Base-by-base conservation (phyloP, 83 land plant species). In the Picea mariana region DNA sequence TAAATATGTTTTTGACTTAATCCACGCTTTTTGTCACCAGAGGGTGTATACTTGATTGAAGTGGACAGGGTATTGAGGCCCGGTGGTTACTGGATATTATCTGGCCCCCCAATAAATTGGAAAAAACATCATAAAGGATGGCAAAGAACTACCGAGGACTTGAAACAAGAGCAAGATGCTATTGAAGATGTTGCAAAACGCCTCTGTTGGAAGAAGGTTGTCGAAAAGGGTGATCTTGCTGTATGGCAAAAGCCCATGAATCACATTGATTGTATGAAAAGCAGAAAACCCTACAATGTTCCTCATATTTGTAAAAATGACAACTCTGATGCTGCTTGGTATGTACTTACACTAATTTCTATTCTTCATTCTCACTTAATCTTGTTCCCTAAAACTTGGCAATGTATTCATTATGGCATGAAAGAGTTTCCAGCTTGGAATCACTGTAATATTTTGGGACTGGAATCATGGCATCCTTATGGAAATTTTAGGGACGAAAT, bases 1-100 rank as follows among this genome's bases (percentile, higher is more conserved):
- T 86, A 92, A 49, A 95, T 96, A 61, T 87, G 85, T 55, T 87
- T 83, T 86, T 79, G 82, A 90, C 59, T 93, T 89, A 67, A 87
- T 93, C 73, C 86, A 93, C 9, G 95, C 93, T 80, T 62, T 78
- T 16, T 26, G 52, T 82, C 8, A 3, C 24, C 82, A 89, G 91
- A 85, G 59, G 91, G 89, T 11, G 23, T 87, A 68, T 89, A 87
- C 72, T 58, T 89, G 67, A 58, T 87, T 81, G 90, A 88, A 68
- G 83, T 88, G 61, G 90, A 88, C 68, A 72, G 90, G 38, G 75
- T 88, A 26, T 76, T 89, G 52, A 82, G 91, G 64, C 91, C 89
- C 66, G 91, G 91, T 81, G 91, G 91, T 21, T 78, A 78, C 38
- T 78, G 80, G 65, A 76, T 88, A 67, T 62, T 88, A n/a, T 88